Evolutionary conservation across 1,139 yeast species (phyloP), one percentile per base, ranked within the genome.

Genomic region (Zygosaccharomyces pseudobailii): DNA sequence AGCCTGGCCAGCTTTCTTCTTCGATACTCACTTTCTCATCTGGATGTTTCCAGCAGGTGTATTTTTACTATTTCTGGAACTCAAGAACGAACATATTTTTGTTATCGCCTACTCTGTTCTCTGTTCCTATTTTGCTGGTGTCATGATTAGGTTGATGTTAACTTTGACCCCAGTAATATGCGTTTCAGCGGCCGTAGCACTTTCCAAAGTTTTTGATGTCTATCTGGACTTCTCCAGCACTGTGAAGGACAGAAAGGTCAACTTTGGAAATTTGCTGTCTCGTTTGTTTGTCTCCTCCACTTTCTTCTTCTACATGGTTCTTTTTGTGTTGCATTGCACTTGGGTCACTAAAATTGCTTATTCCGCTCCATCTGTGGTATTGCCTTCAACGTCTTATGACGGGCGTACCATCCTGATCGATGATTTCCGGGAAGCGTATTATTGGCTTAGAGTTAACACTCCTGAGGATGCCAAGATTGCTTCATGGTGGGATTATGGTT

Each of bases 401-500:
- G 99, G 99, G 1, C 78, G 87, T 30, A 84, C 80, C 58, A 76
- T 78, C 54, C 73, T 92, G 58, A 94, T 94, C 64, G 99, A 94
- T 68, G 99, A 94, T 68, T 94, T 84, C 74, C 84, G 99, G 72
- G 99, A 94, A 73, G 98, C 98, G 5, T 94, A 94, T 73, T 92
- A 92, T 70, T 94, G 99, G 99, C 76, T 94, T 59, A 82, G 98
- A 65, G 89, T 92, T 96, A 94, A 94, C 71, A 92, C 98, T 1
- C 82, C 87, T 4, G 97, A 90, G 66, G 98, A 94, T 66, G 86
- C 97, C 42, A 89, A 87, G 69, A 85, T 94, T 54, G 88, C 94
- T 86, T 86, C 97, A 6, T 94, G 99, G 99, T 94, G 99, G 99
- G 99, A 94, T 74, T 94, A 94, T 66, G 99, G 99, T 47, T 94